Evolutionary conservation across 139 green algal species (phyloP).

Genomic region (Picocystis salinarum): DNA sequence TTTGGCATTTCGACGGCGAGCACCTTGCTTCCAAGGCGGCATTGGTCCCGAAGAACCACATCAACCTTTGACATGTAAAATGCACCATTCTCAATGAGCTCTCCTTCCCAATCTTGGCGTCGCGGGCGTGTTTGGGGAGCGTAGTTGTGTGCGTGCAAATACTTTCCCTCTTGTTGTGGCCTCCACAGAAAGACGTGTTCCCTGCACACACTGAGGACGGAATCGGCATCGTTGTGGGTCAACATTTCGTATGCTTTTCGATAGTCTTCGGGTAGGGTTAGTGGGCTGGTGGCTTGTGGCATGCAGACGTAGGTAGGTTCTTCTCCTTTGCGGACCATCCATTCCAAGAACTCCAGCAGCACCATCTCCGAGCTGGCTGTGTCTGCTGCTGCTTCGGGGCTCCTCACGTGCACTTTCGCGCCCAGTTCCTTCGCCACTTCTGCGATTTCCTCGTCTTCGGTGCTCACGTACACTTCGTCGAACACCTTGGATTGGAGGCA

Average conservation of each 20-base stretch:
- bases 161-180: too few species aligned
- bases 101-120: background rate
- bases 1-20: background rate
- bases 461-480: background rate
- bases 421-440: background rate
- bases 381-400: background rate
- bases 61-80: background rate
- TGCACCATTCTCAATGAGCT: background rate
- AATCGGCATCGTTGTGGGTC: background rate
- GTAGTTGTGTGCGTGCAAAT: too few species aligned
- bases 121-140: background rate
- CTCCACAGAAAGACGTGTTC: background rate
- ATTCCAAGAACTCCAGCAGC: background rate
- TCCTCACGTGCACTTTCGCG: constrained; percentile 1
- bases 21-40: background rate
- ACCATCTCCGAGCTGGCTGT: background rate
- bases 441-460: constrained; percentile 1
- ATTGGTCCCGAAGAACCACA: background rate
- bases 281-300: background rate
- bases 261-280: background rate
- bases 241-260: background rate
- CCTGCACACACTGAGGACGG: background rate
- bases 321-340: too few species aligned
- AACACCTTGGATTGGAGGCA: background rate
- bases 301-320: too few species aligned